Percentiles rank a stretch among this genome's conserved stretches.
Evolutionary conservation across 2,329 filamentous ascomycete species (phyloP).

Genomic region (Coniochaeta pulveracea): DNA sequence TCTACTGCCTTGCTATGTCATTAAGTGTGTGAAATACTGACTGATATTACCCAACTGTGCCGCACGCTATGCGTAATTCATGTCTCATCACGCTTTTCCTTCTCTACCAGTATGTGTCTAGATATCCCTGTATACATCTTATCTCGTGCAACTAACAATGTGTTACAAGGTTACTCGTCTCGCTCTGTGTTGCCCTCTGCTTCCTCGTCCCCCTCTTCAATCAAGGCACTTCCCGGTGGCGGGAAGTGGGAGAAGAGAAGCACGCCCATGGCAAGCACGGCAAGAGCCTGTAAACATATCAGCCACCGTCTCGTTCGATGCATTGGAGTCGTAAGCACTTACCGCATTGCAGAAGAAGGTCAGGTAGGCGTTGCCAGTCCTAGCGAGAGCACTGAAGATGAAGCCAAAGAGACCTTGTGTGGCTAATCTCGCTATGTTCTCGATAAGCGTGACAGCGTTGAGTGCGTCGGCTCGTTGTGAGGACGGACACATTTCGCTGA

Average conservation of each 20-base stretch:
- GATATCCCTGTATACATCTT: too few relatives aligned
- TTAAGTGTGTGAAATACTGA: too few relatives aligned
- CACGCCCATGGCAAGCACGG: constrained; percentile 31
- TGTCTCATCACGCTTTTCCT: too few relatives aligned
- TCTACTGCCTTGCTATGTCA: too few relatives aligned
- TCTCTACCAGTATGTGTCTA: too few relatives aligned
- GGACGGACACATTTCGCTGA: constrained; percentile 56
- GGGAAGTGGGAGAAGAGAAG: constrained; percentile 31
- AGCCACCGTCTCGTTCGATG: not conserved
- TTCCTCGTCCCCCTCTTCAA: constrained; percentile 18
- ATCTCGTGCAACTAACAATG: too few relatives aligned
- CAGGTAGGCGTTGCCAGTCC: constrained; percentile 44
- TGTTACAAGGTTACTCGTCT: too few relatives aligned
- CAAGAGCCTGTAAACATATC: constrained; percentile 31
- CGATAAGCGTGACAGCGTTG: constrained; percentile 57
- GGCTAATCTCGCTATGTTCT: constrained; percentile 53
- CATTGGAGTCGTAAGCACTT: constrained; percentile 14
- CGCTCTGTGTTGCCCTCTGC: too few relatives aligned
- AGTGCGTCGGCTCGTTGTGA: constrained; percentile 54
- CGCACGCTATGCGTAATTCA: too few relatives aligned
- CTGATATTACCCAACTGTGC: too few relatives aligned
- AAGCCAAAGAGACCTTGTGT: constrained; percentile 58
- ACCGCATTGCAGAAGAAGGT: constrained; percentile 60
- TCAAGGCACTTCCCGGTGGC: constrained; percentile 21
- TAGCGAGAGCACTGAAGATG: constrained; percentile 52